A percentile compares a stretch with the other conserved stretches of the same genome.
phyloP scores from a whole-genome alignment of 176 grass and related monocot species.

The Leersia perrieri region DNA sequence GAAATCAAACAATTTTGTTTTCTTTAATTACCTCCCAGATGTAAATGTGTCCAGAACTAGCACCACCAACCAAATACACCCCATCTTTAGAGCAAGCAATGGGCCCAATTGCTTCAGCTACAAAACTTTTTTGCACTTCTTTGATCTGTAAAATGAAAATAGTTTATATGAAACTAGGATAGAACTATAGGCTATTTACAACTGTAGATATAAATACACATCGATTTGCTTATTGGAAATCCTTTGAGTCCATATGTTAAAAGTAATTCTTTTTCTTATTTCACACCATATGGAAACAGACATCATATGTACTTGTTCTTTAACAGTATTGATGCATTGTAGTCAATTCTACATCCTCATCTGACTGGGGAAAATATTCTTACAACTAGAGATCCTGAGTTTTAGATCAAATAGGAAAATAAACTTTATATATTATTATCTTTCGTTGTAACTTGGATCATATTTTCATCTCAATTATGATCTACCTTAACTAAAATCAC shows the following conservation, averaged over 20 bases:
- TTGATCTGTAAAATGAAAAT: constrained; percentile 16
- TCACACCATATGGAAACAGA: not conserved
- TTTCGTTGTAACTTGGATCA: not conserved
- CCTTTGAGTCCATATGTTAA: not conserved
- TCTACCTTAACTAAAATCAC: not conserved
- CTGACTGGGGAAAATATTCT: not conserved
- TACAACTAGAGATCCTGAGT: not conserved
- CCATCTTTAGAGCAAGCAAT: constrained; percentile 42
- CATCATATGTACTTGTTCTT: not conserved
- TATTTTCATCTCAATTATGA: not conserved
- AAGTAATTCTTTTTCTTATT: not conserved
- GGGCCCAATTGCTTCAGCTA: constrained; percentile 26
- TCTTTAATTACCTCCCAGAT: constrained; percentile 35
- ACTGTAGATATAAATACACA: not conserved
- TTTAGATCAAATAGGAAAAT: not conserved
- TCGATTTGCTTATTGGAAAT: not conserved
- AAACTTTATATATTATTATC: not conserved
- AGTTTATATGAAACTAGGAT: not conserved
- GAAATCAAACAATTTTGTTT: not conserved
- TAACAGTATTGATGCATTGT: not conserved
- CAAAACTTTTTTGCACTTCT: constrained; percentile 21
- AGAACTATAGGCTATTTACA: not conserved
- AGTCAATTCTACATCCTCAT: not conserved
- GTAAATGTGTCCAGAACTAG: constrained; percentile 33
- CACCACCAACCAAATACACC: constrained; percentile 32